Conservation (phyloP, 2,329 filamentous ascomycete genomes). For the Zymoseptoria pseudotritici region DNA sequence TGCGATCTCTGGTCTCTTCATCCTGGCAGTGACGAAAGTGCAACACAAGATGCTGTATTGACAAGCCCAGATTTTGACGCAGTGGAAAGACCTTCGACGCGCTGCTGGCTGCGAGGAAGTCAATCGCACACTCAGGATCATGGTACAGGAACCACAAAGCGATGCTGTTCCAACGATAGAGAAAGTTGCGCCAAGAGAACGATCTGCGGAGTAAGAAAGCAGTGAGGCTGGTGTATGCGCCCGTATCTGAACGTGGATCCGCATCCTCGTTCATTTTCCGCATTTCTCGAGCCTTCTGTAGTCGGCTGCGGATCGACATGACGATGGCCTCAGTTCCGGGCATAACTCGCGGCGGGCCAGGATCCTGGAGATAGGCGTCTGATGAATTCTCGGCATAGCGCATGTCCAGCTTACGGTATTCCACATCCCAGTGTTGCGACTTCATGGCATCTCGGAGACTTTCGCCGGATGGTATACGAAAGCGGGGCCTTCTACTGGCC, state of each 20-base stretch:
- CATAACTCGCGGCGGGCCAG: neutral
- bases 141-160: conserved; percentile 41
- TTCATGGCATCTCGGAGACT: neutral
- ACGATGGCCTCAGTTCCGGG: neutral
- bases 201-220: neutral
- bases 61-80: neutral
- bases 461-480: neutral
- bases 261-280: neutral
- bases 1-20: neutral
- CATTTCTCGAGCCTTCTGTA: neutral
- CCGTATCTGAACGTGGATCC: neutral
- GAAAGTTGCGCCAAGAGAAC: neutral
- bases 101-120: conserved; percentile 34
- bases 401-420: neutral
- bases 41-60: neutral
- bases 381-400: neutral
- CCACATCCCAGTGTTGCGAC: neutral
- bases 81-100: neutral
- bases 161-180: conserved; percentile 34
- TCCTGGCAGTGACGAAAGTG: neutral
- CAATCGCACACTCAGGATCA: conserved; percentile 31
- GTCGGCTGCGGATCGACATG: neutral
- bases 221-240: neutral
- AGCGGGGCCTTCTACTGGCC: neutral
- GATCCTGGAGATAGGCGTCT: neutral